A percentile compares a stretch with the other conserved stretches of the same genome.
These are phyloP conservation scores for Brassica rapa DNA, from an alignment of 345 rosid genomes.

Conservation along the genomic window DNA sequence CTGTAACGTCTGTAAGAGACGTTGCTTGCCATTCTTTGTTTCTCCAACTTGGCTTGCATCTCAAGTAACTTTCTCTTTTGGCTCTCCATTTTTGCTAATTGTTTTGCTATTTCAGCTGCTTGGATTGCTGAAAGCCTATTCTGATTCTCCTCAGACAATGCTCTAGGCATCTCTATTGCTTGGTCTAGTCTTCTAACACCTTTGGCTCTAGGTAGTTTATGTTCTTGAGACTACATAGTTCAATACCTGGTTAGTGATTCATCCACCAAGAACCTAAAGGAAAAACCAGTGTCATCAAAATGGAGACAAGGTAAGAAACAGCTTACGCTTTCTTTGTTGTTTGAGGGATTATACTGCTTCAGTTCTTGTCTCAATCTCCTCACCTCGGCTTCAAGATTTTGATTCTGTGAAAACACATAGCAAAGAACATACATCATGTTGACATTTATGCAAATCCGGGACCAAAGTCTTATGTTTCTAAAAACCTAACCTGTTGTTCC, in stretches of 20 bases:
- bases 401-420: conserved; percentile 31
- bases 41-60: conserved; percentile 45
- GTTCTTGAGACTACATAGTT: conserved; percentile 40
- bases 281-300: conserved; percentile 7
- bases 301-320: conserved; percentile 2
- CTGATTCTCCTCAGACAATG: conserved; percentile 47
- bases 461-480: conserved; percentile 4
- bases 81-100: conserved; percentile 46
- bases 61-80: conserved; percentile 51
- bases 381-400: conserved; percentile 49
- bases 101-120: conserved; percentile 45
- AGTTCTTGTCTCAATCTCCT: conserved; percentile 55
- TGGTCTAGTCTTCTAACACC: conserved; percentile 40
- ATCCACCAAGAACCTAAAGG: conserved; percentile 4
- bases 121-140: conserved; percentile 46
- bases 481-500: conserved; percentile 33
- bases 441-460: conserved; percentile 3
- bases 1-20: conserved; percentile 53
- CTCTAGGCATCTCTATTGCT: conserved; percentile 42
- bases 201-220: conserved; percentile 24
- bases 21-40: conserved; percentile 32
- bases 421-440: conserved; percentile 20
- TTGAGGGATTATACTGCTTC: conserved; percentile 49
- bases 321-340: conserved; percentile 50
- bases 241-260: not conserved